These are phyloP conservation scores for Pichia gijzeniarum DNA, from an alignment of 805 yeast genomes.

Conservation along the genomic window DNA sequence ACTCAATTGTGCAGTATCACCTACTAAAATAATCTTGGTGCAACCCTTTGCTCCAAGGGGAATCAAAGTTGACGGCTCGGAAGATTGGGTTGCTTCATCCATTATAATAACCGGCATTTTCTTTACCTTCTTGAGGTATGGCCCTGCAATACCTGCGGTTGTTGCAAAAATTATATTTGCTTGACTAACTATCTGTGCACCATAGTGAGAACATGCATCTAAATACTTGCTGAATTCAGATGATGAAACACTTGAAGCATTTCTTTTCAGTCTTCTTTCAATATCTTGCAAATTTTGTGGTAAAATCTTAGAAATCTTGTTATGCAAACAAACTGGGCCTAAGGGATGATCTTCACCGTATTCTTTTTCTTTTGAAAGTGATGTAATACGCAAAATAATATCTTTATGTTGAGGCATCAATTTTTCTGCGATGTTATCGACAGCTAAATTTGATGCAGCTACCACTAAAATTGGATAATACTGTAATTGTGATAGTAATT, in stretches of 20 bases:
- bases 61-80: constrained; percentile 65
- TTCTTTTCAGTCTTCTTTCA: constrained; percentile 37
- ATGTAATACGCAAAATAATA: constrained; percentile 51
- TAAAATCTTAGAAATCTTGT: constrained; percentile 46
- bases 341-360: constrained; percentile 51
- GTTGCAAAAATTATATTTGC: constrained; percentile 69
- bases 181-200: constrained; percentile 43
- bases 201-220: constrained; percentile 24
- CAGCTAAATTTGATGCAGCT: constrained; percentile 72
- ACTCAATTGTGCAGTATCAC: constrained; percentile 71
- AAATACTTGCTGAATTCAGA: constrained; percentile 46
- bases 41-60: constrained; percentile 67
- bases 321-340: constrained; percentile 56
- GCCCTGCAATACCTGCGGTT: constrained; percentile 66
- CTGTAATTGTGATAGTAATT: constrained; percentile 53
- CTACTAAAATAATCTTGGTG: constrained; percentile 64
- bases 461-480: constrained; percentile 63
- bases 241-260: constrained; percentile 34
- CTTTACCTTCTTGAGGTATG: constrained; percentile 48
- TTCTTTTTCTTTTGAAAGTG: constrained; percentile 55
- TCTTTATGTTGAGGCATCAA: constrained; percentile 43
- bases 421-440: constrained; percentile 71
- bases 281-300: constrained; percentile 40
- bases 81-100: constrained; percentile 76
- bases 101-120: constrained; percentile 56